Base-by-base conservation (phyloP, 2,329 filamentous ascomycete genomes). In the Clarireedia homoeocarpa region DNA sequence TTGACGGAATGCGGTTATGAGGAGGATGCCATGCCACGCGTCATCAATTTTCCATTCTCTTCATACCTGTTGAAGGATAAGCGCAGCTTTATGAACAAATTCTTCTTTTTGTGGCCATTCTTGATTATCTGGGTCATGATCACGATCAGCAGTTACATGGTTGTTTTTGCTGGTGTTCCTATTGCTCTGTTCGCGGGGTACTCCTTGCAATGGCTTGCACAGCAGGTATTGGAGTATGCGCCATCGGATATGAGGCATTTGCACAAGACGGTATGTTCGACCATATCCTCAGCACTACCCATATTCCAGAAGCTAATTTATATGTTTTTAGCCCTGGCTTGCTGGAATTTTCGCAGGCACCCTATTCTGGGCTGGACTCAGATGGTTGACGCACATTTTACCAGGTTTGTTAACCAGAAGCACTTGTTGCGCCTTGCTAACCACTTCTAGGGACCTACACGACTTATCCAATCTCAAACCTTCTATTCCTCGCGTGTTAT, bases 281-380 rank as follows among this genome's bases (percentile, higher is more conserved):
- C 30, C 17, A 50, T 38, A 50, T 15, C 6, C 4, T 42, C n/a
- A 36, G 6, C 51, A 14, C 14, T 7, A 23, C 7, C n/a, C 30
- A 27, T 30, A 23, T 24, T 15, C 5, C 9, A 12, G 2, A 7
- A 24, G 46, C 4, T 23, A 14, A 48, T 63, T 12, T 1, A 9
- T 42, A 26, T 12, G 2, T 63, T 38, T 56, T n/a, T 56, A 91
- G 86, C 92, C 94, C 12, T 97, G 91, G 79, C 77, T 99, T 63
- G 86, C 94, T 0, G 94, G 94, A 56, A 91, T 99, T 59, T 99
- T 99, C 73, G 86, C 91, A 0, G 91, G 78, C 2, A 88, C 91
- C 0, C 72, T 96, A 17, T 95, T 95, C 67, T 85, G 89, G 75
- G 83, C 90, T 4, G 88, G 85, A 27, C 66, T 89, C 39, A 83